phyloP scores from a whole-genome alignment of 345 rosid genomes.

The Eucalyptus leucophloia region DNA sequence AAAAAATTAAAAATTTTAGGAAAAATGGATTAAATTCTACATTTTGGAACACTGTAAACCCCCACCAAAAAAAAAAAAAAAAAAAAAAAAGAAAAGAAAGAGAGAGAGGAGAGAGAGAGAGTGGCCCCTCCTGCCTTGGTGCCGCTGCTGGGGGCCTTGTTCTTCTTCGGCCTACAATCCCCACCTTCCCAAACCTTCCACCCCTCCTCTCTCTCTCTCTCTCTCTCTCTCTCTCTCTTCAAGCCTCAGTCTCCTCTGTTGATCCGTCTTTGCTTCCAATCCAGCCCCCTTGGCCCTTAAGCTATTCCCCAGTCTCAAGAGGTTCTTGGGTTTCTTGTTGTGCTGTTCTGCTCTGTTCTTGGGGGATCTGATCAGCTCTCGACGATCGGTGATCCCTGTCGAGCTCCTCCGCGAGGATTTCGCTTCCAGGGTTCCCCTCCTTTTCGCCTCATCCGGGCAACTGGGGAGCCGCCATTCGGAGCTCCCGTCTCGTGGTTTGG shows the following conservation, averaged over 20 bases:
- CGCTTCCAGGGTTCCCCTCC: background rate
- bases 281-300: background rate
- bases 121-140: background rate
- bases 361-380: background rate
- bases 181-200: background rate
- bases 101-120: no score
- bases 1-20: background rate
- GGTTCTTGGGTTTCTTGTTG: background rate
- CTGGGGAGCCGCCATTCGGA: background rate
- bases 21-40: background rate
- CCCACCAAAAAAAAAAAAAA: background rate
- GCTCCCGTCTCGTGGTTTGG: background rate
- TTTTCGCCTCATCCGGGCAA: background rate
- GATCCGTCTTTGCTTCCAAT: background rate
- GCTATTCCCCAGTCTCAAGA: background rate
- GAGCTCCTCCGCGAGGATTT: background rate
- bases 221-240: background rate
- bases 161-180: background rate
- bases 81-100: rapidly evolving
- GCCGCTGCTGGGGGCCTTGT: background rate
- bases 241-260: background rate
- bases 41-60: background rate
- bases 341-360: background rate
- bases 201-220: background rate
- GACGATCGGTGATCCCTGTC: background rate